These are phyloP conservation scores for Coemansia sp. DNA, from an alignment of 192 early-diverging fungal species.

Conservation along the genomic window DNA sequence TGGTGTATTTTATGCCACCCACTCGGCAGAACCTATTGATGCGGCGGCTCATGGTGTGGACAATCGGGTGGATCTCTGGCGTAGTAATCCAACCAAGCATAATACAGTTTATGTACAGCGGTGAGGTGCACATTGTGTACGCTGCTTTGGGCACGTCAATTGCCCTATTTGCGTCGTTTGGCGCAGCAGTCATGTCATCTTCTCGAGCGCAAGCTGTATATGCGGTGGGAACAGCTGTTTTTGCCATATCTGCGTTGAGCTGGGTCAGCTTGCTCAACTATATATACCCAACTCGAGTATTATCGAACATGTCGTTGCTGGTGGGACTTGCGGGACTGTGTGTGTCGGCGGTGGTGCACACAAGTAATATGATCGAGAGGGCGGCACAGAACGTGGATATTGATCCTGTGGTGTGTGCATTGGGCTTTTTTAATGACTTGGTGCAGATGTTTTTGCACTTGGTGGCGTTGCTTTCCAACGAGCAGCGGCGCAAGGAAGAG, in stretches of 20 bases:
- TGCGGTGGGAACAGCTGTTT: slow-evolving; percentile 14
- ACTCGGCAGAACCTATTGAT: slow-evolving; percentile 13
- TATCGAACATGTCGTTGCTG: slow-evolving; percentile 16
- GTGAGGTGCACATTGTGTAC: slow-evolving; percentile 16
- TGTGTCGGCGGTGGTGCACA: slow-evolving; percentile 31
- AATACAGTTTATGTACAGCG: slow-evolving; percentile 6
- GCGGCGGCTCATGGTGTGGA: slow-evolving; percentile 29
- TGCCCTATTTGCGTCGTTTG: slow-evolving; percentile 36
- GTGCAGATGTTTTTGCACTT: slow-evolving; percentile 21
- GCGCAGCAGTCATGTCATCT: slow-evolving; percentile 21
- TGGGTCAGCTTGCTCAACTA: slow-evolving; percentile 17
- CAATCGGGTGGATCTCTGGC: slow-evolving; percentile 8
- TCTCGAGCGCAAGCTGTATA: slow-evolving; percentile 17
- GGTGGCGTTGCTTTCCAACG: slow-evolving; percentile 13
- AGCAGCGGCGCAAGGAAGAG: slow-evolving; percentile 14
- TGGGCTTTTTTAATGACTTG: slow-evolving; percentile 32
- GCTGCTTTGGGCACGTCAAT: slow-evolving; percentile 13
- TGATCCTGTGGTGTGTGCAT: slow-evolving; percentile 22
- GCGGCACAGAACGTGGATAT: slow-evolving; percentile 11
- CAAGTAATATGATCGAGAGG: slow-evolving; percentile 24
- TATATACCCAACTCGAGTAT: slow-evolving; percentile 19
- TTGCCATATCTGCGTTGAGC: slow-evolving; percentile 11
- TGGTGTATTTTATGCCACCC: slow-evolving; percentile 11
- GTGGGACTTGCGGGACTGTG: slow-evolving; percentile 17
- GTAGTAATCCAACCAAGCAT: slow-evolving; percentile 10